Evolutionary conservation across 176 grass and related monocot genomes (phyloP).

Genomic region (Raddia distichophylla): DNA sequence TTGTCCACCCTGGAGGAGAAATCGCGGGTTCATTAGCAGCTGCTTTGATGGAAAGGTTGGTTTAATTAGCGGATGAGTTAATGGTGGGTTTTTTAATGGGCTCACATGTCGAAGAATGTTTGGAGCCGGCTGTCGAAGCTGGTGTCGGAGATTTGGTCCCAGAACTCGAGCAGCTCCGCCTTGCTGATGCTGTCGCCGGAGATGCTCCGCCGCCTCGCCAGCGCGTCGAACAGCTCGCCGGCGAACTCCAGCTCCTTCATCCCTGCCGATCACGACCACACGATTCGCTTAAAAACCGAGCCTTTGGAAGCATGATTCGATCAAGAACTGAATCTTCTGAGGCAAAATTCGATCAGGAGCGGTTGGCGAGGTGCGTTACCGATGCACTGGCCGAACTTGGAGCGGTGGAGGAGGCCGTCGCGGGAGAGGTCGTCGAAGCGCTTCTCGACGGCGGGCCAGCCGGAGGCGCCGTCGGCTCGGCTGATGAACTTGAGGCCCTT

Average conservation of each 20-base stretch:
- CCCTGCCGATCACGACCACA: slow-evolving; percentile 30
- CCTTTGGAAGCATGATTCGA: neutral
- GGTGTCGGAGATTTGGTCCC: slow-evolving; percentile 91
- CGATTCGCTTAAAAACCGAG: neutral
- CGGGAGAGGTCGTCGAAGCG: slow-evolving; percentile 71
- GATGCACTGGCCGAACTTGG: slow-evolving; percentile 92
- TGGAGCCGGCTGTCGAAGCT: slow-evolving; percentile 95
- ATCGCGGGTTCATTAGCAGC: neutral
- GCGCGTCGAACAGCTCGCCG: slow-evolving; percentile 83
- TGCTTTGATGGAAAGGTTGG: too few relatives aligned
- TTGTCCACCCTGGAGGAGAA: slow-evolving; percentile 72
- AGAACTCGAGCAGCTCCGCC: slow-evolving; percentile 88
- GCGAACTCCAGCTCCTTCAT: slow-evolving; percentile 89
- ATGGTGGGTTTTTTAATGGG: neutral
- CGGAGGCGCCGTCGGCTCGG: slow-evolving; percentile 54
- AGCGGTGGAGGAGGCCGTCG: slow-evolving; percentile 63
- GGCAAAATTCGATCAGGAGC: too few relatives aligned
- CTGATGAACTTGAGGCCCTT: slow-evolving; percentile 98
- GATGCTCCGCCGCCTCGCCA: slow-evolving; percentile 75
- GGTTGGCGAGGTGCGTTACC: slow-evolving; percentile 30
- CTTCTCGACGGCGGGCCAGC: slow-evolving; percentile 67
- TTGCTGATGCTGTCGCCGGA: slow-evolving; percentile 73
- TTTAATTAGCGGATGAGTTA: too few relatives aligned
- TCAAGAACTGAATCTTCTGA: too few relatives aligned
- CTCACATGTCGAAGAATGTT: slow-evolving; percentile 97